phyloP scores from a whole-genome alignment of 805 yeast genomes.

The Isabelozyma heimii region DNA sequence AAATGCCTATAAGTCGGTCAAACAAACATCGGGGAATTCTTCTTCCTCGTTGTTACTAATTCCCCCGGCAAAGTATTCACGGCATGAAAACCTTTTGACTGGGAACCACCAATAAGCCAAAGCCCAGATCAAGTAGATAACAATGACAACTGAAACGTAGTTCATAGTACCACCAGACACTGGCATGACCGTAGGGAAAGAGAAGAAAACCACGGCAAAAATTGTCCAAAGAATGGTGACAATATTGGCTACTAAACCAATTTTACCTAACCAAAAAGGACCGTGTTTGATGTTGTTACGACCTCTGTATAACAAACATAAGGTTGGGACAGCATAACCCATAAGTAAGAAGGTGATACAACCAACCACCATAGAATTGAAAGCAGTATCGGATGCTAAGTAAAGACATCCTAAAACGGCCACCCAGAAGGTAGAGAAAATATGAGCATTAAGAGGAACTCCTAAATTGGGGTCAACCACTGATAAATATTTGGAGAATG shows the following conservation, averaged over 20 bases:
- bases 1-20: slow-evolving; percentile 18
- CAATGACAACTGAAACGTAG: slow-evolving; percentile 22
- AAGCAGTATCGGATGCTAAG: slow-evolving; percentile 37
- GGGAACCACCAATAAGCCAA: slow-evolving; percentile 44
- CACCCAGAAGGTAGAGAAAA: slow-evolving; percentile 31
- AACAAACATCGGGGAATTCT: slow-evolving; percentile 44
- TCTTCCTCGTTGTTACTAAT: slow-evolving; percentile 35
- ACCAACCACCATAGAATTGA: slow-evolving; percentile 32
- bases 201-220: slow-evolving; percentile 37
- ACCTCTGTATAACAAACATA: slow-evolving; percentile 33
- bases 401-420: slow-evolving; percentile 35
- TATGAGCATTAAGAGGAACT: slow-evolving; percentile 40
- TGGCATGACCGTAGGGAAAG: slow-evolving; percentile 31
- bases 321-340: slow-evolving; percentile 34
- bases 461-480: slow-evolving; percentile 35
- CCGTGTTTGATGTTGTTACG: slow-evolving; percentile 38
- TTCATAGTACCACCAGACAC: slow-evolving; percentile 22
- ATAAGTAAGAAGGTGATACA: slow-evolving; percentile 39
- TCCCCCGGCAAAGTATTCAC: slow-evolving; percentile 43
- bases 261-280: slow-evolving; percentile 40
- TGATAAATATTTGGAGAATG: slow-evolving; percentile 37
- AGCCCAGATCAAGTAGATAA: slow-evolving; percentile 29
- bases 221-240: slow-evolving; percentile 32
- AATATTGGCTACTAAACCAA: slow-evolving; percentile 32
- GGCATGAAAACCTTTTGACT: slow-evolving; percentile 33